Conservation (phyloP, 805 yeast genomes). For the Ascoidea tarda region DNA sequence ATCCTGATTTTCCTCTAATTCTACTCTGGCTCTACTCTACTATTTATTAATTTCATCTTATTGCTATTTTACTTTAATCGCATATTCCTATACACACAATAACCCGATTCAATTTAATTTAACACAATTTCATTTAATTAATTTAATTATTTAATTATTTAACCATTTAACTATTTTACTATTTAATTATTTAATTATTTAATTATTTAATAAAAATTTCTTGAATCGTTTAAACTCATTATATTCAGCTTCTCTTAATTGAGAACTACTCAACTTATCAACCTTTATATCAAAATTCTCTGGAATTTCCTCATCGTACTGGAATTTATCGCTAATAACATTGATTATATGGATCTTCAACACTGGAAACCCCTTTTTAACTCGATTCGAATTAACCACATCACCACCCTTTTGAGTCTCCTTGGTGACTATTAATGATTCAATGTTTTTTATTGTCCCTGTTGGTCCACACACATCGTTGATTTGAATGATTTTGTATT, state of each 20-base stretch:
- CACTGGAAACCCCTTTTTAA: constrained; percentile 34
- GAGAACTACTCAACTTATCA: constrained; percentile 76
- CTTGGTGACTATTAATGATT: constrained; percentile 66
- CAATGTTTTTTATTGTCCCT: constrained; percentile 48
- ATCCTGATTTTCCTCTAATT: too few species aligned
- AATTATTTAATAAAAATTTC: too few species aligned
- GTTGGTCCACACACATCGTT: constrained; percentile 93
- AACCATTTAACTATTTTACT: too few species aligned
- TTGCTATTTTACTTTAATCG: too few species aligned
- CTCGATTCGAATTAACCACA: constrained; percentile 52
- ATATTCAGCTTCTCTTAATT: constrained; percentile 31
- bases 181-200: too few species aligned
- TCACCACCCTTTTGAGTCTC: constrained; percentile 72
- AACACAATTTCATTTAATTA: too few species aligned
- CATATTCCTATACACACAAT: too few species aligned
- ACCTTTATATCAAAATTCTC: constrained; percentile 8
- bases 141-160: too few species aligned
- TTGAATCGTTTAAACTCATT: too few species aligned
- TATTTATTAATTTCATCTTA: too few species aligned
- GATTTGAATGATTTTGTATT: constrained; percentile 43
- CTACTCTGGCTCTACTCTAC: too few species aligned
- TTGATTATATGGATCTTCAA: constrained; percentile 40
- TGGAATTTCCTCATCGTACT: constrained; percentile 20
- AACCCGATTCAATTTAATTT: too few species aligned
- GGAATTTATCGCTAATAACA: constrained; percentile 47